phyloP scores from a whole-genome alignment of 768 basidiomycete genomes.

The Cystobasidiopsis lactophilus region DNA sequence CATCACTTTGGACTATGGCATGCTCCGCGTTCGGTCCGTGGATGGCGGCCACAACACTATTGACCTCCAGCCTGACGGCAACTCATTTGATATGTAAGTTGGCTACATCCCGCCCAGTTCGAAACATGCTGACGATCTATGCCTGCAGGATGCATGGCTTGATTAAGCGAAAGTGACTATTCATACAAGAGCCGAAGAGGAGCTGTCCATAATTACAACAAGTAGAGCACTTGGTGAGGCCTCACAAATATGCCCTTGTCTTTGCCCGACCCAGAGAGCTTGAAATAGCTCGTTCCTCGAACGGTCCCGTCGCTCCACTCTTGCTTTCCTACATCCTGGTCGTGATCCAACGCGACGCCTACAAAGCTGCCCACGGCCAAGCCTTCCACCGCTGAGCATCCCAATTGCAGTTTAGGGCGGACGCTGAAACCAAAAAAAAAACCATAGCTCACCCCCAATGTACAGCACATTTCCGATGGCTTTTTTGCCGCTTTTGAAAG shows the following conservation, averaged over 20 bases:
- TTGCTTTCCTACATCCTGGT: not conserved
- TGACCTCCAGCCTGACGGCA: slow-evolving; percentile 89
- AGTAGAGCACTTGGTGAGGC: not conserved
- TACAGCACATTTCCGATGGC: not conserved
- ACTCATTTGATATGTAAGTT: slow-evolving; percentile 73
- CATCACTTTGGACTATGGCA: slow-evolving; percentile 68
- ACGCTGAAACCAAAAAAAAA: no score
- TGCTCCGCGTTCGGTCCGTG: slow-evolving; percentile 58
- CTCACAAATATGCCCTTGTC: not conserved
- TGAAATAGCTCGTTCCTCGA: no score
- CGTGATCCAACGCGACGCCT: not conserved
- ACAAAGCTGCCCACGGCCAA: not conserved
- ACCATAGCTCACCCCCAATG: not conserved
- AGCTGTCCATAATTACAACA: not conserved
- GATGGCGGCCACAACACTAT: slow-evolving; percentile 27
- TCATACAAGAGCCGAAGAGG: no score
- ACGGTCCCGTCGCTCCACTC: no score
- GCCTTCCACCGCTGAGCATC: not conserved
- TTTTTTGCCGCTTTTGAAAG: not conserved
- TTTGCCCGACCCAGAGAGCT: no score
- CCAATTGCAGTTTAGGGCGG: no score
- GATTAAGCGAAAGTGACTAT: not conserved
- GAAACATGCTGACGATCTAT: slow-evolving; percentile 6
- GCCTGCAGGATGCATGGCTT: not conserved
- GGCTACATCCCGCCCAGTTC: not conserved